Conservation (phyloP, 1,284 basidiomycete species). For the Rhizoctonia solani region DNA sequence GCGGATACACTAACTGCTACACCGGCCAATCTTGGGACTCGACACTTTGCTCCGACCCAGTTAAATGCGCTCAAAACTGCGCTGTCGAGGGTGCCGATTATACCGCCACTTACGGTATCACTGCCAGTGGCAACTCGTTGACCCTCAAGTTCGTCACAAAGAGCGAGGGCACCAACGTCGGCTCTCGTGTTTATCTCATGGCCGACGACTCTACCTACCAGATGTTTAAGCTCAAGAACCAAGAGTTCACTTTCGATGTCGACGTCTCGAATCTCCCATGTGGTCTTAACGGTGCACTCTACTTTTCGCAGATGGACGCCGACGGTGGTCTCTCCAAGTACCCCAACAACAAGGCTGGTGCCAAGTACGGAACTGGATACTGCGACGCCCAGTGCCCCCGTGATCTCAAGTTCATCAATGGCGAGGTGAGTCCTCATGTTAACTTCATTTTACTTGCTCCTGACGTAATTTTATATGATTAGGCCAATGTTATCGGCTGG, state of each 20-base stretch:
- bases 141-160: slow-evolving; percentile 56
- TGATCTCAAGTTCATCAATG: slow-evolving; percentile 55
- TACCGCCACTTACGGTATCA: slow-evolving; percentile 53
- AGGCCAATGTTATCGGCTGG: slow-evolving; percentile 37
- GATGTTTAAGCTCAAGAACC: slow-evolving; percentile 58
- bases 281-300: slow-evolving; percentile 59
- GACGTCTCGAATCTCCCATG: slow-evolving; percentile 60
- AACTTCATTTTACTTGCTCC: neutral
- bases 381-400: slow-evolving; percentile 62
- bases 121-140: slow-evolving; percentile 52
- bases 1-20: slow-evolving; percentile 56
- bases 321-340: slow-evolving; percentile 58
- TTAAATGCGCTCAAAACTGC: slow-evolving; percentile 55
- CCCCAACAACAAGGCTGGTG: slow-evolving; percentile 60
- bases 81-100: slow-evolving; percentile 65
- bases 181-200: slow-evolving; percentile 61
- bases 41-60: slow-evolving; percentile 53
- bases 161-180: slow-evolving; percentile 51
- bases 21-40: slow-evolving; percentile 47
- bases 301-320: slow-evolving; percentile 57
- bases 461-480: neutral
- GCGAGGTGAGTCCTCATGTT: slow-evolving; percentile 45
- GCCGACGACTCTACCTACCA: slow-evolving; percentile 51
- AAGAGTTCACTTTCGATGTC: slow-evolving; percentile 63
- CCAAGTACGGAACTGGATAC: slow-evolving; percentile 61